These are phyloP conservation scores for Penicillium sp. DNA, from an alignment of 2,329 filamentous ascomycete species.

Conservation along the genomic window DNA sequence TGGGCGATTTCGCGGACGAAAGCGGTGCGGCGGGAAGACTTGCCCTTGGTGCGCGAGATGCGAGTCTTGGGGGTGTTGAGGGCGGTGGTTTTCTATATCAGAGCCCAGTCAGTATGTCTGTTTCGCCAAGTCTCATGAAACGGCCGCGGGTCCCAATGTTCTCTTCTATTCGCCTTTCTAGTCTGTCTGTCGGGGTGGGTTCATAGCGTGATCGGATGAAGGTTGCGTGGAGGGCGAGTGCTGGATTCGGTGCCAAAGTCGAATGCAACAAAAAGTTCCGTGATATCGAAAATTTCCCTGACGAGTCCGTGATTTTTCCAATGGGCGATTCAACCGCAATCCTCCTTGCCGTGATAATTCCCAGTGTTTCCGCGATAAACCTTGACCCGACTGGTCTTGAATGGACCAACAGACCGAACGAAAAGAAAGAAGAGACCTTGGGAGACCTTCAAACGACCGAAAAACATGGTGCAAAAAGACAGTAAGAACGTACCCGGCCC, in stretches of 20 bases:
- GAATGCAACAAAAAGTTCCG: conserved; percentile 3
- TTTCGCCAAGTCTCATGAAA: conserved; percentile 1
- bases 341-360: not conserved
- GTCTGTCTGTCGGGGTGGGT: not conserved
- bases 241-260: conserved; percentile 5
- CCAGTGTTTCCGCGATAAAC: conserved; percentile 5
- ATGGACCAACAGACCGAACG: conserved; percentile 18
- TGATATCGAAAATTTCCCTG: conserved; percentile 4
- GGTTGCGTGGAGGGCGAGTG: conserved; percentile 1
- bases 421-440: conserved; percentile 18
- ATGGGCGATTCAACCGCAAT: not conserved
- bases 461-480: conserved; percentile 11
- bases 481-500: conserved; percentile 61
- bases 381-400: conserved; percentile 20
- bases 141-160: conserved; percentile 6
- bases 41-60: conserved; percentile 86
- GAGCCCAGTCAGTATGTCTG: conserved; percentile 45
- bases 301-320: not conserved
- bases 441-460: conserved; percentile 13
- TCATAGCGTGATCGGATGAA: conserved; percentile 1
- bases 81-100: conserved; percentile 74
- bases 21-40: conserved; percentile 92
- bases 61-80: conserved; percentile 71
- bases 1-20: conserved; percentile 98
- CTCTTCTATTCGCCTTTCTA: conserved; percentile 2